A percentile compares a stretch with the other conserved stretches of the same genome.
phyloP scores from a whole-genome alignment of 352 stramenopile species.

The Pythium insidiosum region DNA sequence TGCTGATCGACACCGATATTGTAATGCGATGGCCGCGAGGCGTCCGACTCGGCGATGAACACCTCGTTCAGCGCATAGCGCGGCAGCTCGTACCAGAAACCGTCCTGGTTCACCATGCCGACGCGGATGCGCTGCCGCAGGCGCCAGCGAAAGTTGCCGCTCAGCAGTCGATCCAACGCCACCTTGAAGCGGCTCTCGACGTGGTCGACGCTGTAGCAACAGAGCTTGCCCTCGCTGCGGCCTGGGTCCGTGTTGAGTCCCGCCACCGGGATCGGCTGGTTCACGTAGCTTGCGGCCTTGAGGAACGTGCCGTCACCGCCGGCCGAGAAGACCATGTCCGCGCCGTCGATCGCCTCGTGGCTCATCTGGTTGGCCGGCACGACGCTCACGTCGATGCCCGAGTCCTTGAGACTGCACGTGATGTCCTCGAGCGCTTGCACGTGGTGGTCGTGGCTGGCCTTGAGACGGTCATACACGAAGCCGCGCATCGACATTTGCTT shows the following conservation, averaged over 20 bases:
- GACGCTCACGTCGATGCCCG: constrained; percentile 57
- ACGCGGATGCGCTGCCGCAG: constrained; percentile 79
- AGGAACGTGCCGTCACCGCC: constrained; percentile 84
- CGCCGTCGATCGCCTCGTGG: constrained; percentile 65
- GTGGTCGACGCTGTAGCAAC: constrained; percentile 81
- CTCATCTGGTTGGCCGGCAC: constrained; percentile 75
- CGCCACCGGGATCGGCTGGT: constrained; percentile 75
- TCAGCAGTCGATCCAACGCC: constrained; percentile 56
- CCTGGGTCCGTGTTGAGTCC: constrained; percentile 82
- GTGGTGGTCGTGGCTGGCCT: constrained; percentile 83
- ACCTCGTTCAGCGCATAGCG: constrained; percentile 86
- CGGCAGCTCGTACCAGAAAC: constrained; percentile 81
- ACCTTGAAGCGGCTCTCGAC: constrained; percentile 64
- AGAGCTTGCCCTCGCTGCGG: constrained; percentile 81
- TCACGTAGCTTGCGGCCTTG: constrained; percentile 83
- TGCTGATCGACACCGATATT: constrained; percentile 86
- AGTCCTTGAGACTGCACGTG: constrained; percentile 62
- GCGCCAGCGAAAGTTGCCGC: constrained; percentile 73
- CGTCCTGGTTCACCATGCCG: constrained; percentile 85
- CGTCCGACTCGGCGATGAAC: constrained; percentile 84
- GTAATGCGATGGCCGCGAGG: constrained; percentile 80
- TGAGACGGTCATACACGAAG: constrained; percentile 82
- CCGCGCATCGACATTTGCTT: constrained; percentile 89
- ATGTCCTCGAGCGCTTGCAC: constrained; percentile 82
- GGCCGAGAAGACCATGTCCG: constrained; percentile 83